Percentiles rank a stretch among this genome's conserved stretches.
Evolutionary conservation across 768 basidiomycete genomes (phyloP).

Genomic region (Naganishia vaughanmartiniae): DNA sequence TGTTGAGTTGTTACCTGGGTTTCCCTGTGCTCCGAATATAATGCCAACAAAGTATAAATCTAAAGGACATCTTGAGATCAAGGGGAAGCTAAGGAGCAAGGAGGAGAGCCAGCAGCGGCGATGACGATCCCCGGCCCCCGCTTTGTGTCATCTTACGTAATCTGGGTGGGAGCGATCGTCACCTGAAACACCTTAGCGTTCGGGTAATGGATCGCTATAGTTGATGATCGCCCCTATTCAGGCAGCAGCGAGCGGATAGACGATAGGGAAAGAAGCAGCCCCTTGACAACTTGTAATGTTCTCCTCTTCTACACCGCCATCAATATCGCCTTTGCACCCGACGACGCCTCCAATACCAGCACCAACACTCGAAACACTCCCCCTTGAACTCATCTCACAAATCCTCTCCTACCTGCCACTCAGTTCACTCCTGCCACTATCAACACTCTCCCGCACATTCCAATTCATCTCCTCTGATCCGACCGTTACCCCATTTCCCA

Average conservation of each 20-base stretch:
- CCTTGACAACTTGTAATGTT: no score
- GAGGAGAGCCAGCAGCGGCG: no score
- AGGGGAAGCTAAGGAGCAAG: no score
- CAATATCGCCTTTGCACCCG: neutral
- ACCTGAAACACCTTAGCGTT: neutral
- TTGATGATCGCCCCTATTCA: neutral
- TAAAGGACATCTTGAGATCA: no score
- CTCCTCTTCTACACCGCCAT: neutral
- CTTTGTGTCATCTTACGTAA: neutral
- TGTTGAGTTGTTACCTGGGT: neutral
- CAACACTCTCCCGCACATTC: conserved; percentile 40
- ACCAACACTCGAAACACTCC: neutral
- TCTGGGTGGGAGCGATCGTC: neutral
- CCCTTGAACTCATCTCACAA: conserved; percentile 4
- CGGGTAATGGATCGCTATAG: neutral
- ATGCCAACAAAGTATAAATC: no score
- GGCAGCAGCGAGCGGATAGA: no score
- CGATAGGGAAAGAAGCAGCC: no score
- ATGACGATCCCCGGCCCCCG: no score
- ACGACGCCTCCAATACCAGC: neutral
- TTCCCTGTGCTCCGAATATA: no score
- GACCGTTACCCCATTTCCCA: conserved; percentile 38
- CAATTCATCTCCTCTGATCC: conserved; percentile 34
- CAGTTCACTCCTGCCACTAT: conserved; percentile 35
- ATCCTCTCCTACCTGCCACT: conserved; percentile 41